Evolutionary conservation across 805 yeast species (phyloP), one percentile per base, ranked within the genome.

Genomic region (Sugiyamaella marilandica): DNA sequence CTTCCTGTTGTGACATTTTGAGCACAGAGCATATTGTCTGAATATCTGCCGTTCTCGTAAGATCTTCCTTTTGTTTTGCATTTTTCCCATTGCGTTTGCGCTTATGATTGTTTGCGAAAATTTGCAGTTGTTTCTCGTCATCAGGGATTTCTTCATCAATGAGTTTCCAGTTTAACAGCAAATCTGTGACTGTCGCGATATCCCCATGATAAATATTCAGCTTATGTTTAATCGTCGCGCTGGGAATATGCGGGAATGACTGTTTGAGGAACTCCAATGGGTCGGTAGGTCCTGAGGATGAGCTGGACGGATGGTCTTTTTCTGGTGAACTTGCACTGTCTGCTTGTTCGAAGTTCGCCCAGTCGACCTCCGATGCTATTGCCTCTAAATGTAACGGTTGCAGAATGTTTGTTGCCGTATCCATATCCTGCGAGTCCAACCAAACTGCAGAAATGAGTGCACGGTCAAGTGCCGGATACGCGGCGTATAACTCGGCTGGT

Each of bases 171-270:
- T 58, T 59, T 21, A 59, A 48, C 18, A 59, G 47, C 41, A 49
- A 31, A 29, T 59, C 61, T 0, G 56, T 54, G 3, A 56, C 55
- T n/a, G 24, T 41, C 32, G 18, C 55, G n/a, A 58, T 29, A 18
- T 59, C 58, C 8, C 59, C 58, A n/a, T 52, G 31, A 45, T 50
- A 44, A 9, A 35, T 24, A 21, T 45, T 45, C 19, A 55, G 53
- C 31, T 56, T 55, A 13, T 34, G 53, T 16, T 47, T 36, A 10
- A 59, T 24, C 1, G 33, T n/a, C 2, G 53, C 47, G 13, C 21
- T 13, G 8, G 61, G 49, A 18, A 56, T 37, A 10, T 49, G 46
- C 10, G 62, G 62, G 49, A 59, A 59, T 19, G 57, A 57, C 51
- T 58, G 54, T 26, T 32, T 32, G 24, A 59, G 53, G 46, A 55